Evolutionary conservation across 495 filamentous ascomycete species (phyloP).

Genomic region (Glarea lozoyensis): DNA sequence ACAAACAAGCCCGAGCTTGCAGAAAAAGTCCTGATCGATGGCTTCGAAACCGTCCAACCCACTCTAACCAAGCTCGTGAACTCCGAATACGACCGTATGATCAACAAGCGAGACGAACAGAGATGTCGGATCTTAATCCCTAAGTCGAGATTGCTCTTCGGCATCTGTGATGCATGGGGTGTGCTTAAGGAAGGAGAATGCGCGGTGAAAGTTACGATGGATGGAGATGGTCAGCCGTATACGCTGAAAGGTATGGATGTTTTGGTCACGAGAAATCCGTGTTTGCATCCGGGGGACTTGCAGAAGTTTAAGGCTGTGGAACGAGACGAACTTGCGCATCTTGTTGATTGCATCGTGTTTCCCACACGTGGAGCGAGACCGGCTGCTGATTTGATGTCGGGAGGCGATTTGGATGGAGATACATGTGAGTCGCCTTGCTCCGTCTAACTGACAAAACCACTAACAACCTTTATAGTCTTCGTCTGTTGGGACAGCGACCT

Average conservation of each 20-base stretch:
- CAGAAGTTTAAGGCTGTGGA: constrained; percentile 41
- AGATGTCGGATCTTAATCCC: constrained; percentile 37
- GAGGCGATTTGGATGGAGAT: constrained; percentile 44
- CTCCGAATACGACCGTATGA: constrained; percentile 32
- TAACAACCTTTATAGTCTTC: constrained; percentile 29
- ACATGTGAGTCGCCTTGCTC: constrained; percentile 26
- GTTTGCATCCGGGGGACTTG: constrained; percentile 43
- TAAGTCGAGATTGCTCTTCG: constrained; percentile 38
- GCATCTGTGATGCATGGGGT: constrained; percentile 37
- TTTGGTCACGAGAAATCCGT: constrained; percentile 42
- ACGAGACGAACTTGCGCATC: constrained; percentile 30
- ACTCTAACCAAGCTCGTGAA: constrained; percentile 28
- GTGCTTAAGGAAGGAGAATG: constrained; percentile 39
- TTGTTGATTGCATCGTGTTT: constrained; percentile 45
- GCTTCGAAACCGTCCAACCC: constrained; percentile 25
- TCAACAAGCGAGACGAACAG: constrained; percentile 38
- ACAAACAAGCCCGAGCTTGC: constrained; percentile 31
- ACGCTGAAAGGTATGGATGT: constrained; percentile 33
- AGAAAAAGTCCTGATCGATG: constrained; percentile 37
- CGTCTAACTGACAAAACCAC: background rate
- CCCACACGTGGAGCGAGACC: constrained; percentile 36
- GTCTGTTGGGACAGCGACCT: constrained; percentile 43
- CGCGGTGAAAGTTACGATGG: constrained; percentile 32
- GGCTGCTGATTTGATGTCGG: constrained; percentile 44
- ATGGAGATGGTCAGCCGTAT: constrained; percentile 30